Conservation (phyloP, 495 filamentous ascomycete genomes). For the Hypoxylon fragiforme region DNA sequence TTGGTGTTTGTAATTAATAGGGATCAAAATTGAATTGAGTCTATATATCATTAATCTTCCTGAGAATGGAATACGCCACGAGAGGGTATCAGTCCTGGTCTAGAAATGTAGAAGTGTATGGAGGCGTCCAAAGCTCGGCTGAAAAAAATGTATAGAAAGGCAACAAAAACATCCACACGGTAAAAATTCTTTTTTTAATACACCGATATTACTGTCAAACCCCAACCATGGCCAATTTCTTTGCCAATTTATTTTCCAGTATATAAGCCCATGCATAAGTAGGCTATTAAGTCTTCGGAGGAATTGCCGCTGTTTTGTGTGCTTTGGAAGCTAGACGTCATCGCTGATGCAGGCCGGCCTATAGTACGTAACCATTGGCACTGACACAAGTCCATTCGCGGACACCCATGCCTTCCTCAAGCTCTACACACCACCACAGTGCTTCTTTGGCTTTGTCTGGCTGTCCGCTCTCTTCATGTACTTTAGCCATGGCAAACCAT, state of each 20-base stretch:
- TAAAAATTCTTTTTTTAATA: conserved; percentile 9
- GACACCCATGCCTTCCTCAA: conserved; percentile 67
- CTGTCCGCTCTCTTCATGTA: conserved; percentile 82
- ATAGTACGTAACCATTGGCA: conserved; percentile 62
- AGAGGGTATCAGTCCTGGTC: conserved; percentile 31
- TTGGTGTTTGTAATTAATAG: too few relatives aligned
- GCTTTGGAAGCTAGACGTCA: too few relatives aligned
- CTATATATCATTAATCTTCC: conserved; percentile 31
- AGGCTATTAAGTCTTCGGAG: too few relatives aligned
- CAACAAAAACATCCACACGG: conserved; percentile 17
- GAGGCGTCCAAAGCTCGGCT: conserved; percentile 14
- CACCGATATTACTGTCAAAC: conserved; percentile 8
- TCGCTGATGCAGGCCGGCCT: conserved; percentile 5
- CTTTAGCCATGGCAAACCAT: conserved; percentile 85
- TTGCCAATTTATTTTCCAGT: neutral
- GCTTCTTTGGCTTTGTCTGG: conserved; percentile 77
- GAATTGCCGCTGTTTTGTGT: too few relatives aligned
- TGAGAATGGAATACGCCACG: conserved; percentile 24
- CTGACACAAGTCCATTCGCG: conserved; percentile 61
- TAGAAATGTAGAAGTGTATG: conserved; percentile 17
- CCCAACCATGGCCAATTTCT: conserved; percentile 24
- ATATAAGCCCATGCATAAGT: too few relatives aligned
- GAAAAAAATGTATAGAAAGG: conserved; percentile 8
- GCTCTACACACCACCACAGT: conserved; percentile 76
- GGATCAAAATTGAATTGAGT: conserved; percentile 26